These are phyloP conservation scores for Parsonsia alboflavescens DNA, from an alignment of 257 asterid genomes.

Conservation along the genomic window DNA sequence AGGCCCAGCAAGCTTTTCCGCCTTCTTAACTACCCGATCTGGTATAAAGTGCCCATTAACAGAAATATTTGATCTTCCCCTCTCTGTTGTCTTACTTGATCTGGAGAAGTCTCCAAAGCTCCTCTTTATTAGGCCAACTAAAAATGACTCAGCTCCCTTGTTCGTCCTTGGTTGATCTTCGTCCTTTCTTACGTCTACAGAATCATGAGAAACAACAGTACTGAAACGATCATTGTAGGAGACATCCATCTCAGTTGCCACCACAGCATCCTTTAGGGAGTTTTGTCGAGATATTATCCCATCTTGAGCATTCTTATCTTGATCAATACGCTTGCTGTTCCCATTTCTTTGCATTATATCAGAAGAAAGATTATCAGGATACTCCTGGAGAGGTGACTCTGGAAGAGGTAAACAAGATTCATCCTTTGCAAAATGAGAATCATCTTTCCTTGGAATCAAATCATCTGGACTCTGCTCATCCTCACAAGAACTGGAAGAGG, in stretches of 20 bases:
- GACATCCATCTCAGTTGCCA: slow-evolving; percentile 71
- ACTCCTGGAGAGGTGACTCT: slow-evolving; percentile 31
- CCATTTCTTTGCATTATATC: slow-evolving; percentile 34
- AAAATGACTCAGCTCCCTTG: slow-evolving; percentile 72
- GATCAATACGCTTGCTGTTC: slow-evolving; percentile 43
- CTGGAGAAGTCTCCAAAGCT: slow-evolving; percentile 60
- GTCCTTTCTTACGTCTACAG: slow-evolving; percentile 44
- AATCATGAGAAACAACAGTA: slow-evolving; percentile 57
- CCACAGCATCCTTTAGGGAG: slow-evolving; percentile 41
- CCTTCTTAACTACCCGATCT: slow-evolving; percentile 72
- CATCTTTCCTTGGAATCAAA: slow-evolving; percentile 27
- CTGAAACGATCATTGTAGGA: slow-evolving; percentile 44
- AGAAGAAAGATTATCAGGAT: slow-evolving; percentile 31
- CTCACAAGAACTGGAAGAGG: slow-evolving; percentile 45
- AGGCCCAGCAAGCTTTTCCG: slow-evolving; percentile 84
- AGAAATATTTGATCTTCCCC: slow-evolving; percentile 45
- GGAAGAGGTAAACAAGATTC: slow-evolving; percentile 24
- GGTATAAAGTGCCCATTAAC: slow-evolving; percentile 69
- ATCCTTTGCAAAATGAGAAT: slow-evolving; percentile 27
- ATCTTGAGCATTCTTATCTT: slow-evolving; percentile 34
- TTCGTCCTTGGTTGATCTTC: slow-evolving; percentile 41
- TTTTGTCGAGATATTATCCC: slow-evolving; percentile 46
- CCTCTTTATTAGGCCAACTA: slow-evolving; percentile 58
- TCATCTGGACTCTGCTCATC: slow-evolving; percentile 43
- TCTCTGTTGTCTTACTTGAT: slow-evolving; percentile 48